These are phyloP conservation scores for Basipetospora chlamydospora DNA, from an alignment of 2,329 filamentous ascomycete genomes.

Conservation along the genomic window DNA sequence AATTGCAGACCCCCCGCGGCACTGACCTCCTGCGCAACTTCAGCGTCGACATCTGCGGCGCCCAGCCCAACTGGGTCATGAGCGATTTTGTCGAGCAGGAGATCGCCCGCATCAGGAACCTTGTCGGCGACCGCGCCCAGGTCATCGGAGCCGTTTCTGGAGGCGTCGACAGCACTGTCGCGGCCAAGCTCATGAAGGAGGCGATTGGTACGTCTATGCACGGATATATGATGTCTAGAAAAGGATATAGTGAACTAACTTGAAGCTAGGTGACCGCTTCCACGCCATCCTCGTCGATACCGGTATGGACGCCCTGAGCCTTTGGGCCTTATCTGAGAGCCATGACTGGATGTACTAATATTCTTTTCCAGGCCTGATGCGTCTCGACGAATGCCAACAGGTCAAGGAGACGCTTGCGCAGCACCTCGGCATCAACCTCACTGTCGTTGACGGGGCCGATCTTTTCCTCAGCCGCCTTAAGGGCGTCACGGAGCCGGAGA, in stretches of 20 bases:
- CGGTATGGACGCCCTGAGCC: too few relatives aligned
- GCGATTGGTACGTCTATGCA: constrained; percentile 70
- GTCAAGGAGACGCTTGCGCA: constrained; percentile 68
- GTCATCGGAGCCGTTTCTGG: constrained; percentile 48
- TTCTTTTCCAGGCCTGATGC: too few relatives aligned
- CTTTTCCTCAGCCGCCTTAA: constrained; percentile 63
- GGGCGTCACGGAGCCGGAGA: constrained; percentile 67
- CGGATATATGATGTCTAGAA: too few relatives aligned
- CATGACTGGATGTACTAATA: too few relatives aligned
- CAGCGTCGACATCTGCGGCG: constrained; percentile 65
- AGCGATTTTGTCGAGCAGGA: constrained; percentile 67
- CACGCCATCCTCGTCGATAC: constrained; percentile 77
- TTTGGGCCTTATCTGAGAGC: too few relatives aligned
- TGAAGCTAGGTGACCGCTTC: constrained; percentile 28
- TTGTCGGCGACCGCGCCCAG: constrained; percentile 71
- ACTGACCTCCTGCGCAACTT: constrained; percentile 69
- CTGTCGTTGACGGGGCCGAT: constrained; percentile 66
- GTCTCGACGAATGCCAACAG: constrained; percentile 67
- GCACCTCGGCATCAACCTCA: constrained; percentile 80
- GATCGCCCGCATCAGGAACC: constrained; percentile 61
- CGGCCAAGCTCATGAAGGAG: constrained; percentile 70
- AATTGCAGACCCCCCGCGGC: constrained; percentile 49
- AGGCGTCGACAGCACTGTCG: constrained; percentile 83
- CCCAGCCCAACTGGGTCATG: constrained; percentile 72
- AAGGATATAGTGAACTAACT: too few relatives aligned